Conservation (phyloP, 139 green algal species). For the Asterochloris erici region DNA sequence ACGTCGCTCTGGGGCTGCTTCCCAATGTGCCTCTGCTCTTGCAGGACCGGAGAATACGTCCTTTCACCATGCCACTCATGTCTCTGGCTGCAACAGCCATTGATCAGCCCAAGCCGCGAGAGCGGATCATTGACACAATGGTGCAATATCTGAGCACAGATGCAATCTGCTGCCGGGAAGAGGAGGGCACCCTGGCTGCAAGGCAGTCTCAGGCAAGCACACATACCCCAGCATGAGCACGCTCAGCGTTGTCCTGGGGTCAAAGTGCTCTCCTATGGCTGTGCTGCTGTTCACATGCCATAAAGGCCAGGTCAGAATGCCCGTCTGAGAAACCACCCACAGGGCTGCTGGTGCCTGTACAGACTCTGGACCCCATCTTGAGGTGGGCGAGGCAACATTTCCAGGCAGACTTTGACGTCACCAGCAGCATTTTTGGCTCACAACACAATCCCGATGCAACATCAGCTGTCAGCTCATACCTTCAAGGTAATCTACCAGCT, state of each 20-base stretch:
- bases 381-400: constrained; percentile 29
- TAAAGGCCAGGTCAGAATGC: too few species aligned
- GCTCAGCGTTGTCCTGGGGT: too few species aligned
- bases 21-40: neutral
- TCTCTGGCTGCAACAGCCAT: constrained; percentile 84
- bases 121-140: constrained; percentile 69
- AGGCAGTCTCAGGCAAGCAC: constrained; percentile 30
- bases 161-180: constrained; percentile 56
- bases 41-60: constrained; percentile 47
- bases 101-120: constrained; percentile 73
- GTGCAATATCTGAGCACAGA: constrained; percentile 88
- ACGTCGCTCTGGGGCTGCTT: neutral
- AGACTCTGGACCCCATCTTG: constrained; percentile 23
- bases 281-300: too few species aligned
- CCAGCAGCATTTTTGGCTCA: constrained; percentile 61
- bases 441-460: constrained; percentile 39
- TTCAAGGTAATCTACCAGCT: constrained; percentile 36
- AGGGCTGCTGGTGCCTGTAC: neutral
- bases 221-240: too few species aligned
- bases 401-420: constrained; percentile 45
- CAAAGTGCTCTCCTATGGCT: too few species aligned
- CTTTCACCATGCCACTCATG: constrained; percentile 95
- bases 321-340: too few species aligned
- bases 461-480: constrained; percentile 24
- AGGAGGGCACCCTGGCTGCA: constrained; percentile 31